Evolutionary conservation across 2,329 filamentous ascomycete genomes (phyloP).

Genomic region (Alternaria angustiovoidea): DNA sequence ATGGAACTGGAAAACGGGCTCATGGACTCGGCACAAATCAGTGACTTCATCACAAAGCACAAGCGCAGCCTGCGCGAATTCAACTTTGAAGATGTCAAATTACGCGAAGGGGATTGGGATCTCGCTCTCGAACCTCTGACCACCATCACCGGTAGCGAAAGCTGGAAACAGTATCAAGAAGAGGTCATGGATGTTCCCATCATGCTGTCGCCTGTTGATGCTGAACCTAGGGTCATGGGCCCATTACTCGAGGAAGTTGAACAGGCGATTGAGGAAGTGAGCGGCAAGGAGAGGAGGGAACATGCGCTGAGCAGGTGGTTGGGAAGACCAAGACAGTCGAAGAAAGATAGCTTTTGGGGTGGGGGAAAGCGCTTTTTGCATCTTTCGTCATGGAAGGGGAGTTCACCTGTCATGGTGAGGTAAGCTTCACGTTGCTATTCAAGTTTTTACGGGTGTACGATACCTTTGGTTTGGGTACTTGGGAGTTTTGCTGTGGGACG

Average conservation of each 20-base stretch:
- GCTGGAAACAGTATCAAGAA: constrained; percentile 52
- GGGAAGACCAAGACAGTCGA: constrained; percentile 28
- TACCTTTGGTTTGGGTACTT: neutral
- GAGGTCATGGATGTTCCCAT: constrained; percentile 54
- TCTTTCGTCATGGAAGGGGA: constrained; percentile 13
- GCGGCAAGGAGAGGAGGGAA: constrained; percentile 26
- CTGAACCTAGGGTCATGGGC: constrained; percentile 47
- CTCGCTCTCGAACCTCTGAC: constrained; percentile 79
- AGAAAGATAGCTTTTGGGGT: constrained; percentile 49
- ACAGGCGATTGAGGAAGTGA: constrained; percentile 34
- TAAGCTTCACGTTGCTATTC: neutral
- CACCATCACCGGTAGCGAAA: constrained; percentile 51
- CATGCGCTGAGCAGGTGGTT: constrained; percentile 46
- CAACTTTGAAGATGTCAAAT: constrained; percentile 77
- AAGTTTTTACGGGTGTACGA: neutral
- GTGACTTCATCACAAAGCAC: constrained; percentile 72
- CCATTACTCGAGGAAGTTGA: constrained; percentile 45
- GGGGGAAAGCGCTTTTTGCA: constrained; percentile 27
- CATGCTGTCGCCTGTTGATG: constrained; percentile 46
- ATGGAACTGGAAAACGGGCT: constrained; percentile 76
- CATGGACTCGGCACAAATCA: constrained; percentile 75
- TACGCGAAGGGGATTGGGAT: constrained; percentile 79
- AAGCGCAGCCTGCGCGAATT: constrained; percentile 75
- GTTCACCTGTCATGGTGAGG: constrained; percentile 9
- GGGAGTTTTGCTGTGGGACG: neutral